Evolutionary conservation across 2,329 filamentous ascomycete genomes (phyloP).

Genomic region (Alternaria infectoria): DNA sequence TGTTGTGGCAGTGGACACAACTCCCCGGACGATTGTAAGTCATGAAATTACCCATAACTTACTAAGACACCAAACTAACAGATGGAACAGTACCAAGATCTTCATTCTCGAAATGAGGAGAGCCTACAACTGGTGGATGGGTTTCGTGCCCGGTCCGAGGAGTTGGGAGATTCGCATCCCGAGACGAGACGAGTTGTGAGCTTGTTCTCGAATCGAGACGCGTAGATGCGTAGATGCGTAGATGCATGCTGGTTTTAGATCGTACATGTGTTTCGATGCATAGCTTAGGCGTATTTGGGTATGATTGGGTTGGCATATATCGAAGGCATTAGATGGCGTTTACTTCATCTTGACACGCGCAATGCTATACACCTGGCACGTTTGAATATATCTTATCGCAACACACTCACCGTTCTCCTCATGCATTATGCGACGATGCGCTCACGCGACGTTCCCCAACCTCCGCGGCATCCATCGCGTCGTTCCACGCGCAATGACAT

Average conservation of each 20-base stretch:
- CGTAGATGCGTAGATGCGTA: neutral
- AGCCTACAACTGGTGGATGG: conserved; percentile 68
- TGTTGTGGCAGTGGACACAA: conserved; percentile 72
- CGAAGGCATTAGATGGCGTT: neutral
- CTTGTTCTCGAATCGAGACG: neutral
- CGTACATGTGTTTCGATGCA: conserved; percentile 9
- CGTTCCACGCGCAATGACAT: neutral
- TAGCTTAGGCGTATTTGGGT: conserved; percentile 15
- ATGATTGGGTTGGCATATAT: neutral
- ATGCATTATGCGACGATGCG: neutral
- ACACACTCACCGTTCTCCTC: neutral
- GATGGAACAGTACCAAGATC: conserved; percentile 56
- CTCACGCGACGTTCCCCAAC: neutral
- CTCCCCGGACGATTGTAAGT: conserved; percentile 74
- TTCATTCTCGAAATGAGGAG: conserved; percentile 60
- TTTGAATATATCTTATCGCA: neutral
- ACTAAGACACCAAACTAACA: conserved; percentile 13
- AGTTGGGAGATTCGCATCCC: conserved; percentile 60
- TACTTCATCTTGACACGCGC: neutral
- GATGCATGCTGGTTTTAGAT: neutral
- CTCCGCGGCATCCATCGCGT: neutral
- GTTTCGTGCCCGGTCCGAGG: conserved; percentile 63
- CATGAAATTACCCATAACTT: neutral
- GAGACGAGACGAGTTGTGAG: conserved; percentile 36
- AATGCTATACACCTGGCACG: neutral